Base-by-base conservation (phyloP, 2,329 filamentous ascomycete species). In the Fonsecaea monophora region DNA sequence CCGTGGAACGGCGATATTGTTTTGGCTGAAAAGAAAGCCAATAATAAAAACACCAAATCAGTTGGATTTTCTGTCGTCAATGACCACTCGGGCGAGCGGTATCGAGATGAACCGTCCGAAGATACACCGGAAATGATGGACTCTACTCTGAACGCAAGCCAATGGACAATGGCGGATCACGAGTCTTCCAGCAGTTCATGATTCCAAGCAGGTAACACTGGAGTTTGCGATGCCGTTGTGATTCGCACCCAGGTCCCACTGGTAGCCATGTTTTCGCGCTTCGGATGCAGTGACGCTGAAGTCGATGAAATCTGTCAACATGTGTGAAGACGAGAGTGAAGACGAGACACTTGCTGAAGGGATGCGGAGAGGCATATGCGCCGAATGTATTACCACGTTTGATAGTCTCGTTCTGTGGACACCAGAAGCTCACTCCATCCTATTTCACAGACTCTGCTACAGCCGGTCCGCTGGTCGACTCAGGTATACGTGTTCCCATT, bases 1-100 rank as follows among this genome's bases (percentile, higher is more conserved):
- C 92, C 95, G 0, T 99, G 95, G 95, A 88, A 84, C 73, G 95
- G 95, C 30, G 95, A 97, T 78, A 91, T 98, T 18, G 78, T 97
- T 15, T 78, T 69, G 5, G 69, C 64, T 53, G 89, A 90, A 75
- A 81, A 84, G 18, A 78, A 79, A 48, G 48, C 68, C 10, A 75
- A 73, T 59, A 74, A 75, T 68, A 83, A 78, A 72, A 77, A 30
- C 75, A 68, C 77, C 71, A 79, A 55, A 77, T 68, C 78, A 10
- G 89, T 91, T 32, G 86, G 86, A 0, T 91, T 90, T 75, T 82
- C 60, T 35, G 65, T 72, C 15, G 60, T 60, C 9, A 40, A 63
- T 9, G 21, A 66, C 18, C 65, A 58, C 13, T 48, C 35, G 9
- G 12, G 35, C 38, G 66, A 67, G 32, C 35, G 38, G 5, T 34